These are phyloP conservation scores for Yarrowia sp. DNA, from an alignment of 805 yeast genomes.

Conservation along the genomic window DNA sequence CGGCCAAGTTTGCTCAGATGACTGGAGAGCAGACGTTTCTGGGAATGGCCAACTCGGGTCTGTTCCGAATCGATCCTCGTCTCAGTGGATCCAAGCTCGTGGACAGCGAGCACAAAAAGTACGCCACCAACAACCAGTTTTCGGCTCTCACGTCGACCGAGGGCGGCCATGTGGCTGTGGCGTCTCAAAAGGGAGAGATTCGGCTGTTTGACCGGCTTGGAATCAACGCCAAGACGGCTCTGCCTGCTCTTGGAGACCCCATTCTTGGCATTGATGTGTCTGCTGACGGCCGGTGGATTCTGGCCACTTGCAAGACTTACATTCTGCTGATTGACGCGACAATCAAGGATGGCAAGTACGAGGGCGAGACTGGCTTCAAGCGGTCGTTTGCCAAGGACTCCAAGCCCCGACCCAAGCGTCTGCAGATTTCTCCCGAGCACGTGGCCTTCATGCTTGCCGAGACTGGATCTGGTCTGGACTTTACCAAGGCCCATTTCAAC, in stretches of 20 bases:
- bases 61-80: conserved; percentile 82
- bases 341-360: conserved; percentile 58
- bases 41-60: conserved; percentile 61
- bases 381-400: conserved; percentile 60
- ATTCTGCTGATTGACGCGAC: conserved; percentile 65
- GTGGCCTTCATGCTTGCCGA: conserved; percentile 55
- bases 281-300: conserved; percentile 74
- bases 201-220: conserved; percentile 72
- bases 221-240: conserved; percentile 65
- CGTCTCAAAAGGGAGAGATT: conserved; percentile 70
- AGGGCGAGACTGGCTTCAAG: conserved; percentile 59
- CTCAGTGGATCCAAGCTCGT: conserved; percentile 57
- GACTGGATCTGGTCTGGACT: conserved; percentile 49
- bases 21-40: conserved; percentile 69
- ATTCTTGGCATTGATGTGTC: conserved; percentile 66
- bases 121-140: conserved; percentile 55
- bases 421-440: conserved; percentile 70
- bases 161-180: conserved; percentile 70
- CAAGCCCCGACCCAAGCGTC: conserved; percentile 65
- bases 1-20: conserved; percentile 68
- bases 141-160: conserved; percentile 67
- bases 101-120: conserved; percentile 50
- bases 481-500: conserved; percentile 76
- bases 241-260: conserved; percentile 81
- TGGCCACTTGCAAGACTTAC: conserved; percentile 75